Conservation (phyloP, 345 rosid species). For the Bretschneidera sinensis region DNA sequence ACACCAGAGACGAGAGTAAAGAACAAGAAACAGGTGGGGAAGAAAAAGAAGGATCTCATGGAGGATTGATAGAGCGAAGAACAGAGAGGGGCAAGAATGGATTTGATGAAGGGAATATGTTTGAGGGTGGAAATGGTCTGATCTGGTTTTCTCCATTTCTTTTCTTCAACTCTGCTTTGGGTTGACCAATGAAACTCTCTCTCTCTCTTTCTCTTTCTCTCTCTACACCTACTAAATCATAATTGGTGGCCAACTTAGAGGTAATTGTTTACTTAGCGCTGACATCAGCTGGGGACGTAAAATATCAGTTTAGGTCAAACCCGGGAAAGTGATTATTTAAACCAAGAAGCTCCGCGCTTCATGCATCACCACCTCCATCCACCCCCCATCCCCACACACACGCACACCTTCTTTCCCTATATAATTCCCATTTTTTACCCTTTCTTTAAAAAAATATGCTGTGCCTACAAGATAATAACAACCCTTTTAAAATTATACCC, state of each 20-base stretch:
- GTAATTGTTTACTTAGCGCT: slow-evolving; percentile 17
- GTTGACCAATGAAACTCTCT: slow-evolving; percentile 27
- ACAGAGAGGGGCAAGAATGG: slow-evolving; percentile 12
- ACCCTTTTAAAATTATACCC: not conserved
- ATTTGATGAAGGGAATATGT: slow-evolving; percentile 11
- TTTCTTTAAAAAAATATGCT: too few relatives aligned
- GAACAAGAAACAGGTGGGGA: slow-evolving; percentile 31
- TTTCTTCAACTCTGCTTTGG: slow-evolving; percentile 15
- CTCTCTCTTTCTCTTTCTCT: slow-evolving; percentile 18
- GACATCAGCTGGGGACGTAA: slow-evolving; percentile 17
- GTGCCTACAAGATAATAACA: not conserved
- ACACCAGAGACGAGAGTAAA: slow-evolving; percentile 32
- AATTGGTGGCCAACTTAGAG: slow-evolving; percentile 18
- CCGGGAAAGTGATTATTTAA: slow-evolving; percentile 5
- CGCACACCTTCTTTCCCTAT: not conserved
- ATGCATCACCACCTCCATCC: too few relatives aligned
- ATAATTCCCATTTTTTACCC: not conserved
- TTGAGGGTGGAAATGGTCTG: slow-evolving; percentile 21
- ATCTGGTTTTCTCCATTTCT: slow-evolving; percentile 11
- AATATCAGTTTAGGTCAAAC: slow-evolving; percentile 16
- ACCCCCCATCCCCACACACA: too few relatives aligned
- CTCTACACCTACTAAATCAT: slow-evolving; percentile 10
- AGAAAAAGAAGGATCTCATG: slow-evolving; percentile 42
- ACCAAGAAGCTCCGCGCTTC: not conserved
- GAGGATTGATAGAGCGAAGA: slow-evolving; percentile 15